Evolutionary conservation across 208 protist species (phyloP), one percentile per base, ranked within the genome.

Genomic region (Acanthamoeba royreba): DNA sequence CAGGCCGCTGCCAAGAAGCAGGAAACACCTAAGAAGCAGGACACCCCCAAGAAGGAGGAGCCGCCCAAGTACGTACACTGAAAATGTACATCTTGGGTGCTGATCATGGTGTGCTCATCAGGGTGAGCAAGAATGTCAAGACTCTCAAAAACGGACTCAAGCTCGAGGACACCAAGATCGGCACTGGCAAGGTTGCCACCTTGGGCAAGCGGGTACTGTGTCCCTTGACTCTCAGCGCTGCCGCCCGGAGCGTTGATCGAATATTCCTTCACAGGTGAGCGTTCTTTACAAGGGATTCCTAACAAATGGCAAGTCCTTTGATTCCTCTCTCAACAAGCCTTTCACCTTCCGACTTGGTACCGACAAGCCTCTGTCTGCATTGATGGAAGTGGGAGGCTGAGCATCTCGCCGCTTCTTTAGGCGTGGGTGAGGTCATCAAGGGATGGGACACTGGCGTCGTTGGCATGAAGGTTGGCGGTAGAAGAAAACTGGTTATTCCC

Each of bases 291-390:
- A 88, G 49, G 79, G 79, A 19, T 88, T 43, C 49, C 79, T 88
- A n/a, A 88, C 79, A 4, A 88, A 88, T 47, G 79, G 79, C 79
- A 88, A 88, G 79, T 88, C 79, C 19, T 88, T 88, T 13, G 79
- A 88, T 38, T 53, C 79, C 35, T 88, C 79, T 22, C 47, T 53
- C 47, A 88, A 88, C 45, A 88, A 88, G 49, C 79, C 79, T 47
- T 88, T 88, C 31, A 88, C 31, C 79, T 88, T 88, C 79, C 79
- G 79, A 42, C 49, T 88, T 15, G 79, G 77, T 86, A 58, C 46
- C 43, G 4, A 15, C 4, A 35, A 8, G 13, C 4, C 11, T 15
- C 22, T 33, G 3, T 83, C n/a, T 28, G 31, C 13, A 13, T 49
- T 40, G 33, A 74, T 13, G 33, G 9, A n/a, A 13, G 33, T 13